A percentile compares a stretch with the other conserved stretches of the same genome.
Conservation (phyloP, 805 yeast species). For the Candida pseudoglaebosa region DNA sequence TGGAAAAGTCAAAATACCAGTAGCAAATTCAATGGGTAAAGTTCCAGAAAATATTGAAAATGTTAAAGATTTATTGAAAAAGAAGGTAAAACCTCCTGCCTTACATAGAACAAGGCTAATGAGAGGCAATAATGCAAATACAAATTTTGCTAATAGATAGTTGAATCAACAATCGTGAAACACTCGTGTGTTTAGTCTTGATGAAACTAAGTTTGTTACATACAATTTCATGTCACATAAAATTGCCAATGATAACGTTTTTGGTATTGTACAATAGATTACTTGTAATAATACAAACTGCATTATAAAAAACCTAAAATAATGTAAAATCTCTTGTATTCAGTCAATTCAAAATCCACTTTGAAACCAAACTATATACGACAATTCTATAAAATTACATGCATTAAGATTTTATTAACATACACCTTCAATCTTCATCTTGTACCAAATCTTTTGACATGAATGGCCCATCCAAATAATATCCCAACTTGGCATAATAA, state of each 20-base stretch:
- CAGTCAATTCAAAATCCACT: no score
- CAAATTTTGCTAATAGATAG: conserved; percentile 10
- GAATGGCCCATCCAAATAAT: conserved; percentile 89
- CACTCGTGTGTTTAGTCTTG: no score
- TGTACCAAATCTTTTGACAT: conserved; percentile 64
- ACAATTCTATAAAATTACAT: neutral
- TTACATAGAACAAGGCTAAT: conserved; percentile 40
- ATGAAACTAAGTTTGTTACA: no score
- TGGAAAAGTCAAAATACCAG: conserved; percentile 5
- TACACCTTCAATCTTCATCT: conserved; percentile 9
- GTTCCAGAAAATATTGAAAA: conserved; percentile 22
- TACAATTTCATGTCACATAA: no score
- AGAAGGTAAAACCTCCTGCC: conserved; percentile 38
- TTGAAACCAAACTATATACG: no score
- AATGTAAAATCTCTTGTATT: neutral
- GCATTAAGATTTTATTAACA: no score
- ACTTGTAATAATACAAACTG: neutral
- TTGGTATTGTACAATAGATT: neutral
- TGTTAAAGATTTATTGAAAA: conserved; percentile 36
- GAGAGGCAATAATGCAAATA: conserved; percentile 11
- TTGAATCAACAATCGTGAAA: neutral
- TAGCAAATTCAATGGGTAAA: conserved; percentile 5
- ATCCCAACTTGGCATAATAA: conserved; percentile 90
- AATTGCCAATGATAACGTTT: neutral
- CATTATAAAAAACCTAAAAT: neutral